A percentile compares a stretch with the other conserved stretches of the same genome.
Evolutionary conservation across 1,139 yeast genomes (phyloP).

Genomic region (Geotrichum australiense): DNA sequence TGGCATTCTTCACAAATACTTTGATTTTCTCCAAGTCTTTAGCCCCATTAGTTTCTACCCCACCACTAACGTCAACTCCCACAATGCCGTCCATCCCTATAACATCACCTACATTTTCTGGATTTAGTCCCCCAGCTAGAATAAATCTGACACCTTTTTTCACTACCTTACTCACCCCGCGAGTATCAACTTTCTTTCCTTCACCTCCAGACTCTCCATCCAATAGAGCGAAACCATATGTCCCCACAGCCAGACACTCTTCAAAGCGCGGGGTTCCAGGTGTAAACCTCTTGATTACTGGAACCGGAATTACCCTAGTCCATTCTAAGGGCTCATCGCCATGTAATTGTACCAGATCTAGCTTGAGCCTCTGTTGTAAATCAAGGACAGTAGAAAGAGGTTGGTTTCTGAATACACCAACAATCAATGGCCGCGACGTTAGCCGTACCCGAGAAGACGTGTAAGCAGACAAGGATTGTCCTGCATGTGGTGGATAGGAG

Average conservation of each 20-base stretch:
- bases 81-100: conserved; percentile 45
- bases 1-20: conserved; percentile 50
- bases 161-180: conserved; percentile 39
- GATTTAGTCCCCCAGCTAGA: conserved; percentile 85
- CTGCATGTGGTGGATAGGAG: conserved; percentile 6
- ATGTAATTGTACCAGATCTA: conserved; percentile 84
- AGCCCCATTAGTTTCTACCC: conserved; percentile 72
- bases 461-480: conserved; percentile 5
- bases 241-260: conserved; percentile 33
- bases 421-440: conserved; percentile 52
- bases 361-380: conserved; percentile 41
- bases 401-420: conserved; percentile 90
- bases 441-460: neutral
- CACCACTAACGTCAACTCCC: conserved; percentile 94
- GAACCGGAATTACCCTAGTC: conserved; percentile 43
- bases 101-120: conserved; percentile 61
- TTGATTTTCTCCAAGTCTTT: conserved; percentile 62
- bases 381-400: conserved; percentile 51
- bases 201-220: conserved; percentile 94
- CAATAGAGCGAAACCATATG: conserved; percentile 53
- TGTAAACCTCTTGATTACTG: conserved; percentile 69
- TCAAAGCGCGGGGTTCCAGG: conserved; percentile 47
- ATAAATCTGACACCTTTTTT: conserved; percentile 45
- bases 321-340: conserved; percentile 72
- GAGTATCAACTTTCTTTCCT: conserved; percentile 56